phyloP scores from a whole-genome alignment of 164 flowering plant genomes.

The Liriodendron chinense region DNA sequence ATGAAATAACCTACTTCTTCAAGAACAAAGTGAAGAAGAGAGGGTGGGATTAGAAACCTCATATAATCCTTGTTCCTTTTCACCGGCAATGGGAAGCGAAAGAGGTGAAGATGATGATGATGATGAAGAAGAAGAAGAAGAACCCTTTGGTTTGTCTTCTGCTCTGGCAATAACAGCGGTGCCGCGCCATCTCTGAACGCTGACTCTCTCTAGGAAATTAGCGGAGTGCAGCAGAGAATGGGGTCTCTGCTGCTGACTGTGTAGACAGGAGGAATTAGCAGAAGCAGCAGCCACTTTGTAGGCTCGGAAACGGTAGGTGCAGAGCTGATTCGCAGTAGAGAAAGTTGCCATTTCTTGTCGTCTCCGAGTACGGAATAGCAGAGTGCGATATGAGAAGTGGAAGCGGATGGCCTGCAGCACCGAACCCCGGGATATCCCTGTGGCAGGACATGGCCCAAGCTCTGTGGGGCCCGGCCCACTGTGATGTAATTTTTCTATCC shows the following conservation, averaged over 20 bases:
- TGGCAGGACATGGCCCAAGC: too few species aligned
- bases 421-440: too few species aligned
- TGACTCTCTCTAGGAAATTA: not conserved
- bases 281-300: not conserved
- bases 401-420: too few species aligned
- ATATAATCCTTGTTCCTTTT: slow-evolving; percentile 9
- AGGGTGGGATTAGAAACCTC: not conserved
- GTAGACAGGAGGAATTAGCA: not conserved
- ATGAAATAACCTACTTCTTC: too few species aligned
- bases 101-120: slow-evolving; percentile 13
- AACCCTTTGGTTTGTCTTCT: slow-evolving; percentile 50
- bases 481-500: too few species aligned
- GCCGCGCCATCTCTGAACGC: slow-evolving; percentile 8
- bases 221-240: not conserved
- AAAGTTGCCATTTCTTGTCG: not conserved
- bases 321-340: not conserved
- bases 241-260: not conserved
- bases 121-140: slow-evolving; percentile 9
- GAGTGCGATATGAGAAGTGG: too few species aligned
- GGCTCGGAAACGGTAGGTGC: not conserved
- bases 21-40: too few species aligned
- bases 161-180: slow-evolving; percentile 51
- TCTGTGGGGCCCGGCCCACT: too few species aligned
- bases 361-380: too few species aligned
- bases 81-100: slow-evolving; percentile 12